Base-by-base conservation (phyloP, 2,329 filamentous ascomycete genomes). In the Cordyceps sp. region DNA sequence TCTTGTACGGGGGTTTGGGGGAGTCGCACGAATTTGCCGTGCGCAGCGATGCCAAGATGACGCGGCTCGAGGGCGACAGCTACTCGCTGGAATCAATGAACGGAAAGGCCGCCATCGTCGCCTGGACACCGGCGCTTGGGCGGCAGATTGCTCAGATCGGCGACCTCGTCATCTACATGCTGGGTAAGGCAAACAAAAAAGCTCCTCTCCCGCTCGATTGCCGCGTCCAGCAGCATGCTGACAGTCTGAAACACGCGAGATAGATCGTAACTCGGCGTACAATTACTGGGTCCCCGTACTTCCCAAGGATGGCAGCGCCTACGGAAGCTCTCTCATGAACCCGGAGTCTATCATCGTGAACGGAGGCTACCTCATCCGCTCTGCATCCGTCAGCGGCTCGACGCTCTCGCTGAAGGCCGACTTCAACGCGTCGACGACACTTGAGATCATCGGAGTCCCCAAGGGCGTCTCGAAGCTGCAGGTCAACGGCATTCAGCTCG, bases 391-490 rank as follows among this genome's bases (percentile, higher is more conserved):
- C 2, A 43, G 65, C 5, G 69, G 63, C 2, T 57, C 55, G n/a
- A 62, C 63, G 2, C 58, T 88, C 5, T 59, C 66, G 10, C 49
- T 88, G 3, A 68, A 66, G 4, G 81, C 76, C 4, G 81, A 90
- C 43, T 62, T 86, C 38, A 86, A 88, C 42, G 51, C 62, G 1
- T 83, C 78, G 0, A 73, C 74, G 0, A 45, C 66, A 0, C 52
- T 88, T 12, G 78, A 85, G 39, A 59, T 88, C 16, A 68, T 84
- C 21, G 73, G 77, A 4, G 73, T 69, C 0, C 64, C 71, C 0
- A 47, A 55, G 1, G 49, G 46, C 1, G 55, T 69, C 2, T 62
- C 64, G 2, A 53, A 48, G 0, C 44, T 74, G 5, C 39, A 49
- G 2, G 39, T 62, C 29, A 67, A 66, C 20, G 58, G 55, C 9